Evolutionary conservation across 2,329 filamentous ascomycete genomes (phyloP).

Genomic region (Pseudogymnoascus sp.): DNA sequence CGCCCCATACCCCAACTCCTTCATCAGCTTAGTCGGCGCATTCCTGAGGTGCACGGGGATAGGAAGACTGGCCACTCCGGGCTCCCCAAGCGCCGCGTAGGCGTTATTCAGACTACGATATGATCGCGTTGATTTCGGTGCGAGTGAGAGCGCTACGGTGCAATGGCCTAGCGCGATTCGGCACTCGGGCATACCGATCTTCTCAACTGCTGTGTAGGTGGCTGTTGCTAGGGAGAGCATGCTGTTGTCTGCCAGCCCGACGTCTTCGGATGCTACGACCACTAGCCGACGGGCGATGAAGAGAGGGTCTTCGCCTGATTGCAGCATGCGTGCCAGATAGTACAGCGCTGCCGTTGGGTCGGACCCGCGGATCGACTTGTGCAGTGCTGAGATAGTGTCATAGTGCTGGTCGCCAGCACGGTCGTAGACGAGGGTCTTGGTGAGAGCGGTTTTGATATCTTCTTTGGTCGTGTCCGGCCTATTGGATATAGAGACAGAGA

Average conservation of each 20-base stretch:
- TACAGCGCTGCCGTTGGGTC: slow-evolving; percentile 85
- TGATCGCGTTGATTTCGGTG: slow-evolving; percentile 78
- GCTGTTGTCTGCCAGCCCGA: slow-evolving; percentile 80
- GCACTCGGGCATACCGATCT: slow-evolving; percentile 91
- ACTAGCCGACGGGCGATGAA: slow-evolving; percentile 91
- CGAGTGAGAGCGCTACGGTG: slow-evolving; percentile 69
- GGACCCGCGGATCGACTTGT: slow-evolving; percentile 87
- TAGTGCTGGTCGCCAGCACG: slow-evolving; percentile 94
- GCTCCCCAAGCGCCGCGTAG: slow-evolving; percentile 70
- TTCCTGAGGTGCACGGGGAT: slow-evolving; percentile 86
- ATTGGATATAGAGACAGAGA: slow-evolving; percentile 71
- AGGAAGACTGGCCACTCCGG: slow-evolving; percentile 71
- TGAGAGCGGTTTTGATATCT: slow-evolving; percentile 73
- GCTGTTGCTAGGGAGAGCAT: slow-evolving; percentile 79
- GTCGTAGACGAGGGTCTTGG: slow-evolving; percentile 91
- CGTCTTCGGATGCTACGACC: slow-evolving; percentile 89
- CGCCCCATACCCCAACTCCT: slow-evolving; percentile 80
- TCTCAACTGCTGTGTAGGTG: slow-evolving; percentile 79
- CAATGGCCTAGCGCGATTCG: slow-evolving; percentile 87
- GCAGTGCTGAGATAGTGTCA: slow-evolving; percentile 93
- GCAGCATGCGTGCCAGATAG: slow-evolving; percentile 91
- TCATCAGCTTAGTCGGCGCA: slow-evolving; percentile 87
- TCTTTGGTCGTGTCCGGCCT: slow-evolving; percentile 61
- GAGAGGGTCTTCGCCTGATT: slow-evolving; percentile 86
- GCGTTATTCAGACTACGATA: slow-evolving; percentile 80